These are phyloP conservation scores for Geranomyces variabilis DNA, from an alignment of 192 early-diverging fungal genomes.

Conservation along the genomic window DNA sequence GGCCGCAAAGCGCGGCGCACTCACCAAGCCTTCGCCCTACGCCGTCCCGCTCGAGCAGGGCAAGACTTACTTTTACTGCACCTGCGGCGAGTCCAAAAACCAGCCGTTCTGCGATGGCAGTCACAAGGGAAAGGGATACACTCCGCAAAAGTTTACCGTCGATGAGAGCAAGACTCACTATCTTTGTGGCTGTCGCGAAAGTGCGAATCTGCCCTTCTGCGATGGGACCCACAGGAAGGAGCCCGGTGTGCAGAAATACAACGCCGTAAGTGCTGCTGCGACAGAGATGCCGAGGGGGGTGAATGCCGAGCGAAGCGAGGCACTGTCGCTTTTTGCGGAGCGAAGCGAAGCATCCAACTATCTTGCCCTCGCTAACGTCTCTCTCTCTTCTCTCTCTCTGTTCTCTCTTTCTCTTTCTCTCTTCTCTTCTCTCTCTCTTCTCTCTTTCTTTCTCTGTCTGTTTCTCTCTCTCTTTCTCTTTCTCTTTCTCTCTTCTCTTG, in stretches of 20 bases:
- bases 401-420: no score
- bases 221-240: constrained; percentile 50
- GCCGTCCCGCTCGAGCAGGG: neutral
- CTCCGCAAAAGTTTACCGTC: constrained; percentile 42
- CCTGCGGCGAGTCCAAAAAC: constrained; percentile 41
- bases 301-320: neutral
- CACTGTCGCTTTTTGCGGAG: neutral
- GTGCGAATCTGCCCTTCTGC: constrained; percentile 43
- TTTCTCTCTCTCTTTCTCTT: no score
- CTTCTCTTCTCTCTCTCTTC: no score
- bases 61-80: constrained; percentile 33
- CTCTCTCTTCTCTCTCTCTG: neutral
- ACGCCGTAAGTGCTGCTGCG: constrained; percentile 26
- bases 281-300: neutral
- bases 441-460: no score
- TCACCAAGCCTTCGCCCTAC: neutral
- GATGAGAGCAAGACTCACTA: constrained; percentile 45
- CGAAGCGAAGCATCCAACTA: neutral
- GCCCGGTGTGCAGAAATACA: constrained; percentile 46
- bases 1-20: constrained; percentile 2
- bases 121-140: constrained; percentile 43
- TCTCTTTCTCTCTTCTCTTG: no score
- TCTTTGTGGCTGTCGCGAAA: constrained; percentile 42
- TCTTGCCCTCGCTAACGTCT: neutral
- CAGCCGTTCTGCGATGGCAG: constrained; percentile 53